phyloP scores from a whole-genome alignment of 306 rosid genomes.

The Castanospermum australe region DNA sequence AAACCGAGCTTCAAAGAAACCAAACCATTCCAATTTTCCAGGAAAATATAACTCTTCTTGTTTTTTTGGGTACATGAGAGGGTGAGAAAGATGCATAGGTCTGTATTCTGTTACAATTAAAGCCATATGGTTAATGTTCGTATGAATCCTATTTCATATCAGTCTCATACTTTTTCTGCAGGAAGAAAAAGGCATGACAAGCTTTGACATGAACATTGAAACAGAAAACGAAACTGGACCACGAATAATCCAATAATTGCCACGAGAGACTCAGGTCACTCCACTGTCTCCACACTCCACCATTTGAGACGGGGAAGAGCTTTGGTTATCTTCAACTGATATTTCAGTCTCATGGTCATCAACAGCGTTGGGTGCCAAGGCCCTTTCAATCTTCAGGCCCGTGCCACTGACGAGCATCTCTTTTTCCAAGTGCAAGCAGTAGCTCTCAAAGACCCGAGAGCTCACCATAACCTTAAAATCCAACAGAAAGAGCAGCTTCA shows the following conservation, averaged over 20 bases:
- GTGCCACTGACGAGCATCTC: slow-evolving; percentile 60
- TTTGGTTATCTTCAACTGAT: slow-evolving; percentile 47
- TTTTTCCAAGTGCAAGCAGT: slow-evolving; percentile 76
- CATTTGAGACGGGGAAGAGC: slow-evolving; percentile 53
- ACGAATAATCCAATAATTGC: slow-evolving; percentile 16
- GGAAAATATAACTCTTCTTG: not conserved
- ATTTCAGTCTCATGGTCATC: slow-evolving; percentile 52
- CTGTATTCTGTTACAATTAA: not conserved
- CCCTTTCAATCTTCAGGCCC: slow-evolving; percentile 51
- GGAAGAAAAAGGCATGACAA: not conserved
- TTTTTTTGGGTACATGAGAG: too few relatives aligned
- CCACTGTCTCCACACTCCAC: slow-evolving; percentile 28
- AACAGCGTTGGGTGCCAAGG: slow-evolving; percentile 36
- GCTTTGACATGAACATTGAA: slow-evolving; percentile 15
- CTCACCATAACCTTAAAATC: slow-evolving; percentile 80
- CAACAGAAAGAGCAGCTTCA: slow-evolving; percentile 79
- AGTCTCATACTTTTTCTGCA: not conserved
- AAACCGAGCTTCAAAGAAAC: too few relatives aligned
- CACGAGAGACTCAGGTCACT: slow-evolving; percentile 24
- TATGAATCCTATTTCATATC: not conserved
- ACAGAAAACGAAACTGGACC: slow-evolving; percentile 11
- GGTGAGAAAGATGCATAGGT: not conserved
- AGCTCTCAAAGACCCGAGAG: slow-evolving; percentile 67
- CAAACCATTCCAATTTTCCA: not conserved
- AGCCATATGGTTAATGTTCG: not conserved